Evolutionary conservation across 768 basidiomycete genomes (phyloP).

Genomic region (Clavulina sp.): DNA sequence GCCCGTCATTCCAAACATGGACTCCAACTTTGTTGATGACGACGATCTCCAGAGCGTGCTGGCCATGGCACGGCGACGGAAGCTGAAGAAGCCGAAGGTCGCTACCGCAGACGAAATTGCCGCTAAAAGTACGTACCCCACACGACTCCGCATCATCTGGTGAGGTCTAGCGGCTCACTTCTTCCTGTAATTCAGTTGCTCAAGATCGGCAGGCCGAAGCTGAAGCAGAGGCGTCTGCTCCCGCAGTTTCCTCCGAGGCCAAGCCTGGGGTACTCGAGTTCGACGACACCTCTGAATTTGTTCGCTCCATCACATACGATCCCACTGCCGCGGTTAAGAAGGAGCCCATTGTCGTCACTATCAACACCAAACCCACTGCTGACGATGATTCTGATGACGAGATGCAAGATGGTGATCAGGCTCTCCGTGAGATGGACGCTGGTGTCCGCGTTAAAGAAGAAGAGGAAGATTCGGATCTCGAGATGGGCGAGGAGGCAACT

Average conservation of each 20-base stretch:
- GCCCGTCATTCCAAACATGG: constrained; percentile 53
- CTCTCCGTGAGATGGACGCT: constrained; percentile 46
- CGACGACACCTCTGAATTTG: constrained; percentile 94
- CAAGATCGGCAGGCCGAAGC: constrained; percentile 36
- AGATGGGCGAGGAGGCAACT: constrained; percentile 37
- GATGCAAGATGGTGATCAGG: constrained; percentile 9
- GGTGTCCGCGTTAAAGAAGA: constrained; percentile 67
- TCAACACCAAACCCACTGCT: constrained; percentile 25
- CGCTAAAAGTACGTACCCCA: constrained; percentile 40
- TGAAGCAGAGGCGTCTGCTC: constrained; percentile 21
- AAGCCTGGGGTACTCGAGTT: constrained; percentile 49
- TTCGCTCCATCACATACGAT: constrained; percentile 62
- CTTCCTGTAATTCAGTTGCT: constrained; percentile 31
- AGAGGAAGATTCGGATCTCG: constrained; percentile 42
- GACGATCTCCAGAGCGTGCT: constrained; percentile 93
- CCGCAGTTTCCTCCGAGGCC: constrained; percentile 15
- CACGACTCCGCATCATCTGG: too few relatives aligned
- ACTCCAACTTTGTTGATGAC: constrained; percentile 90
- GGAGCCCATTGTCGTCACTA: constrained; percentile 17
- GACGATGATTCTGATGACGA: constrained; percentile 39
- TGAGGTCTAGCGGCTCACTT: too few relatives aligned
- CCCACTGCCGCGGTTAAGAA: constrained; percentile 29
- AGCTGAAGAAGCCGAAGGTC: constrained; percentile 60
- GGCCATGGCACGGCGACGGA: constrained; percentile 68
- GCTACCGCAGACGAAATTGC: constrained; percentile 70